Evolutionary conservation across 352 stramenopile species (phyloP), one percentile per base, ranked within the genome.

Genomic region (Vaucheria bursata): DNA sequence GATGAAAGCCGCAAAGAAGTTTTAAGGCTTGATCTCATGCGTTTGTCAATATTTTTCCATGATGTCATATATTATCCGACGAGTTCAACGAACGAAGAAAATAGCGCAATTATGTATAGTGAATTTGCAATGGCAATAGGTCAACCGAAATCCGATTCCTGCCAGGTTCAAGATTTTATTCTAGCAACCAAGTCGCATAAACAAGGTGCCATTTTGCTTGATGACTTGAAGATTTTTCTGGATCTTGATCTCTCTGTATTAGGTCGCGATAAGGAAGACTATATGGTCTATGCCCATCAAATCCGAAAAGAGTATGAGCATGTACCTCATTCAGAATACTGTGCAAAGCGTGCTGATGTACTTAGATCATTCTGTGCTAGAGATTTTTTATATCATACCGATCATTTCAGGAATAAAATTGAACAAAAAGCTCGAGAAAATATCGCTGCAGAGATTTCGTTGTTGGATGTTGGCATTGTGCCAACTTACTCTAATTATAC

Each of bases 221-320:
- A 70, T 6, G 70, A 81, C 36, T 72, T 81, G 76, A 52, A 37
- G 33, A 38, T 71, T 18, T 79, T 81, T 25, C 69, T 81, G 37
- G 76, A 81, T 72, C 69, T 81, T 37, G 76, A 81, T 65, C 75
- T 81, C 71, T 70, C 70, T 31, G 76, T 81, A 3, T 3, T 81
- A 33, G 76, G 70, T 6, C 40, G 76, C 49, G 31, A 72, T 31
- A 52, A 64, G 25, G 59, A 32, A 33, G 76, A 7, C 18, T 81
- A 81, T 39, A 40, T 79, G 33, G 66, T 12, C 4, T 81, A 81
- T 45, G 76, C 76, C 7, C 49, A 53, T 32, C 68, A 81, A 72
- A 79, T 81, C 71, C 68, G 76, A 5, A n/a, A 69, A 25, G 76
- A 81, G 50, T 81, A 81, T 49, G 38, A 34, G 52, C 69, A 79